These are phyloP conservation scores for Castanea mollissima DNA, from an alignment of 306 rosid genomes.

Conservation along the genomic window DNA sequence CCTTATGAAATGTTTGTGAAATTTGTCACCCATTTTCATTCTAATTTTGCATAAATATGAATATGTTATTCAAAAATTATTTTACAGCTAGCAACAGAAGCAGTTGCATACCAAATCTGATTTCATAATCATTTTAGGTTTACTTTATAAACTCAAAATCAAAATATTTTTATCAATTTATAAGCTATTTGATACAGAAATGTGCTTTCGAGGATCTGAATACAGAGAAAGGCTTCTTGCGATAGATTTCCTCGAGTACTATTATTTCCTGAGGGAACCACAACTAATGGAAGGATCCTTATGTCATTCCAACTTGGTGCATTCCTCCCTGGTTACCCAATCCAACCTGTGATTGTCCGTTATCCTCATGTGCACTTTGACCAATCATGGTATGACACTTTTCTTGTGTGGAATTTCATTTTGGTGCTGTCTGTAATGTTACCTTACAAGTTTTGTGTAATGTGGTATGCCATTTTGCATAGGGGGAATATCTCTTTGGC, in stretches of 20 bases:
- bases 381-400: constrained; percentile 80
- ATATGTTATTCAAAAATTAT: background rate
- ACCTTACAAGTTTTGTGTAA: constrained; percentile 15
- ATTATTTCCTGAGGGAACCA: constrained; percentile 98
- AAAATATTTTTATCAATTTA: constrained; percentile 44
- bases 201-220: constrained; percentile 94
- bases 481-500: constrained; percentile 87
- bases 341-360: constrained; percentile 87
- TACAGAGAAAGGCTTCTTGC: constrained; percentile 93
- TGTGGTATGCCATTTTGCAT: constrained; percentile 21
- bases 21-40: background rate
- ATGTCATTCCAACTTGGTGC: constrained; percentile 98
- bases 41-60: background rate
- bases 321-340: constrained; percentile 76
- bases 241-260: constrained; percentile 85
- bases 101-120: background rate
- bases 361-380: constrained; percentile 98
- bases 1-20: too few species aligned
- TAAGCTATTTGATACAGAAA: constrained; percentile 95
- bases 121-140: background rate
- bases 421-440: constrained; percentile 22
- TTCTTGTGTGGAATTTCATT: constrained; percentile 18
- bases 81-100: background rate
- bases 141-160: background rate
- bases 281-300: constrained; percentile 82